Base-by-base conservation (phyloP, 176 grass and related monocot genomes). In the Panicum miliaceum region DNA sequence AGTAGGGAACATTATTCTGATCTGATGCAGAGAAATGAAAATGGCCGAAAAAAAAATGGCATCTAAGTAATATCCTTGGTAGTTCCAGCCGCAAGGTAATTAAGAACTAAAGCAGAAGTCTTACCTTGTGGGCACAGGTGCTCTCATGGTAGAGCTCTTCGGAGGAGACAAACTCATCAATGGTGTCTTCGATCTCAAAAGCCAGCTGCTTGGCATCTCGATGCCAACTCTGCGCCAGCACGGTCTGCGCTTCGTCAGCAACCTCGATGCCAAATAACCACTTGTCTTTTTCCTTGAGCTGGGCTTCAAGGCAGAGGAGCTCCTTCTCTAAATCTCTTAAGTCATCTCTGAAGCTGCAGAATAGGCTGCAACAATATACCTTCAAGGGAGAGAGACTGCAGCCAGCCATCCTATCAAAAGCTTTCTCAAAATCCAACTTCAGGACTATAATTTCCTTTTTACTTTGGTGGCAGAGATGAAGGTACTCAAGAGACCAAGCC, bases 141-240 rank as follows among this genome's bases (percentile, higher is more conserved):
- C 66, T 68, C 66, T 40, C 66, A 43, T 68, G 66, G 66, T 68
- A 68, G 37, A 68, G 66, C 37, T 68, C 66, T 68, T 68, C 66
- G 19, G 66, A 68, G 66, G 37, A 68, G 3, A 68, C 66, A 68
- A 68, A 68, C 19, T 68, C 66, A 68, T 68, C 66, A 42, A 68
- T 68, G 37, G 37, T 68, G 37, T 68, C 66, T 42, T 68, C 66
- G 37, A 68, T 68, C 66, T 68, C 66, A 68, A 68, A 68, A 68
- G 66, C 66, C 37, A 68, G 66, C 66, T n/a, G 37, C 20, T 68
- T 68, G 37, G 66, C 66, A 42, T 68, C 66, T 68, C 20, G 66
- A n/a, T 68, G 36, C 66, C 66, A 68, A 42, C 37, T 68, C 38
- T 68, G 66, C 66, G 38, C 66, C 37, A 68, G 66, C 66, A 43